Base-by-base conservation (phyloP, 768 basidiomycete species). In the Heimioporus sp. region DNA sequence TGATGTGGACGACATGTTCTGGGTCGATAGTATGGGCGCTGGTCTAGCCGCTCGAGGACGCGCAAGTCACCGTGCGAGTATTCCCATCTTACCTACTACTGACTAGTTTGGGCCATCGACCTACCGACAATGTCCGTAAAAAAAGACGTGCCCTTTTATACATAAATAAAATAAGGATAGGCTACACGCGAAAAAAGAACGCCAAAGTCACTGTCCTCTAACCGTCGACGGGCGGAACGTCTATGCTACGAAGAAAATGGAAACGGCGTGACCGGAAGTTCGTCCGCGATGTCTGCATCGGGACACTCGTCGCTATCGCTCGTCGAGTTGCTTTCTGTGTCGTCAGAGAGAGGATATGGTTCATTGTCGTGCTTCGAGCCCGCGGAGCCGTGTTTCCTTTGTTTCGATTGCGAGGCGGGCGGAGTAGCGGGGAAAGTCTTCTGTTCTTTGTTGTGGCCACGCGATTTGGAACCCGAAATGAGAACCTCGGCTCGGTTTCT, bases 1-100 rank as follows among this genome's bases (percentile, higher is more conserved):
- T 28, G 79, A 62, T 39, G 78, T 63, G 45, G 78, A 68, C 13
- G 77, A 74, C 74, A 77, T 75, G 53, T 55, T 53, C 49, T 53
- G 11, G 16, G 19, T 52, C 36, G 12, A 16, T 9, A 10, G 28
- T 8, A 35, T 24, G 24, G 43, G 28, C 17, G 16, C 12, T 34
- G 41, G 30, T 21, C 9, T 35, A 35, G 6, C 7, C 31, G 40
- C n/a, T 17, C n/a, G 15, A 35, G 35, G 31, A 54, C 57, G 62
- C 51, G 60, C 45, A 54, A 31, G n/a, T n/a, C 9, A 34, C 49
- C 68, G 66, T 68, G 66, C 13, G 68, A 66, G 59, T 11, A 28
- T 28, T 28, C 24, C 24, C 24, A 6, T 28, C 6, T 28, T 6
- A 28, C 24, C 5, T 28, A 28, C 24, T 28, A 28, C 24, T 28